phyloP scores from a whole-genome alignment of 495 filamentous ascomycete genomes.

The Chaetomium tenue region DNA sequence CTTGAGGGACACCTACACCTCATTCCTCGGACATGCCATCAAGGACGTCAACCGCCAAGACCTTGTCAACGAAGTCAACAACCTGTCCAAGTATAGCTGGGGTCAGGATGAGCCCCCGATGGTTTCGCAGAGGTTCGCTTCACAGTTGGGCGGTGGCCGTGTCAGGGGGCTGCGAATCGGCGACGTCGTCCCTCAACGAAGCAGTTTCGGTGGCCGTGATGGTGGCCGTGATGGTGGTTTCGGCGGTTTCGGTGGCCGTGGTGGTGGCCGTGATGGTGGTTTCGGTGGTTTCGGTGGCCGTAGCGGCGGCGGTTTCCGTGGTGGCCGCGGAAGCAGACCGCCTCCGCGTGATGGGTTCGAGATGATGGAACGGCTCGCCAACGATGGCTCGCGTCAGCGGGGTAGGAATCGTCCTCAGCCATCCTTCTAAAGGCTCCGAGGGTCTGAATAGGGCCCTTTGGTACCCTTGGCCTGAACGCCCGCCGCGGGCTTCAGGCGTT shows the following conservation, averaged over 20 bases:
- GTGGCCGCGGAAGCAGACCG: conserved; percentile 12
- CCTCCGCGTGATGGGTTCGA: conserved; percentile 10
- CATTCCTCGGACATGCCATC: conserved; percentile 51
- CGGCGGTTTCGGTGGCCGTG: conserved; percentile 4
- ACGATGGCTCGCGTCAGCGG: not conserved
- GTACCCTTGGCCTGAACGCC: not conserved
- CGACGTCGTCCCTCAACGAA: conserved; percentile 10
- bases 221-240: conserved; percentile 19
- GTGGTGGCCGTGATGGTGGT: conserved; percentile 12
- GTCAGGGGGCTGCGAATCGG: conserved; percentile 43
- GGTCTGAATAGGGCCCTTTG: not conserved
- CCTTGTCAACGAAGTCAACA: conserved; percentile 58
- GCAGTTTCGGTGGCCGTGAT: conserved; percentile 23
- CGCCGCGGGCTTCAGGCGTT: not conserved
- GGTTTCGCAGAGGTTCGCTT: conserved; percentile 44
- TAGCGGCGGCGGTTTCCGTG: conserved; percentile 20
- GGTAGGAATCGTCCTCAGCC: not conserved
- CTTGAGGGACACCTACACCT: conserved; percentile 39
- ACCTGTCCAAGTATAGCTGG: conserved; percentile 60
- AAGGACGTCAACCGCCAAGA: conserved; percentile 36
- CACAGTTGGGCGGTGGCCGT: conserved; percentile 47
- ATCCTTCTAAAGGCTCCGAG: not conserved
- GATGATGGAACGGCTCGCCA: conserved; percentile 14
- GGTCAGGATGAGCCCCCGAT: conserved; percentile 58
- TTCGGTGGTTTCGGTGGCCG: conserved; percentile 21